These are phyloP conservation scores for Phalaenopsis equestris DNA, from an alignment of 106 monocot genomes.

Conservation along the genomic window DNA sequence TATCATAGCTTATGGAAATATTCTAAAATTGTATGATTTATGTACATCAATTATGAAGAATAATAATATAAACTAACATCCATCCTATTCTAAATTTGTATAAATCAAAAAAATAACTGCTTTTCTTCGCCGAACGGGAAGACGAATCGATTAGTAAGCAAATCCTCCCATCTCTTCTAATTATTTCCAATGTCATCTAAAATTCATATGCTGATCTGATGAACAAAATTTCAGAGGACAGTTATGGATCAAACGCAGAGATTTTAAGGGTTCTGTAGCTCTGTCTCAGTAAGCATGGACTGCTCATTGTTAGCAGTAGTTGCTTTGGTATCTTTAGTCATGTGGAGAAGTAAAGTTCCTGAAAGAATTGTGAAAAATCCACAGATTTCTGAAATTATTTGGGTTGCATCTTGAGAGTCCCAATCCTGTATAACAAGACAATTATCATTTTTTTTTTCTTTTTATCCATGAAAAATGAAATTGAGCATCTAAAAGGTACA, in stretches of 20 bases:
- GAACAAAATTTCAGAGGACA: background rate
- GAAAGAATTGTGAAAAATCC: conserved; percentile 18
- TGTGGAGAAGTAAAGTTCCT: conserved; percentile 20
- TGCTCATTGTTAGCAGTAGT: background rate
- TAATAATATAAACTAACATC: background rate
- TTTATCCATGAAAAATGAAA: background rate
- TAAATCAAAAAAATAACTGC: background rate
- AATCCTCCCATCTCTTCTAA: too few relatives aligned
- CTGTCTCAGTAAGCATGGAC: background rate
- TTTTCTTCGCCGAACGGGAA: too few relatives aligned
- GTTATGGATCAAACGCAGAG: background rate
- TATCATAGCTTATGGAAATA: too few relatives aligned
- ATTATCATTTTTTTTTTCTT: background rate
- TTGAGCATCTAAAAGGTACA: background rate
- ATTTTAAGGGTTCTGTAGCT: background rate
- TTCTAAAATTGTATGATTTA: background rate
- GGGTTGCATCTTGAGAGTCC: conserved; percentile 13
- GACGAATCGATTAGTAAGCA: too few relatives aligned
- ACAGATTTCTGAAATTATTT: conserved; percentile 18
- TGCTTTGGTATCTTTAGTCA: conserved; percentile 10
- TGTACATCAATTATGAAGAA: background rate
- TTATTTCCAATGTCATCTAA: too few relatives aligned
- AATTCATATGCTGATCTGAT: background rate
- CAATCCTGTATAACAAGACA: conserved; percentile 4
- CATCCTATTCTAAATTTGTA: background rate